Evolutionary conservation across 1,284 basidiomycete species (phyloP), one percentile per base, ranked within the genome.

Genomic region (Termitomyces sp.): DNA sequence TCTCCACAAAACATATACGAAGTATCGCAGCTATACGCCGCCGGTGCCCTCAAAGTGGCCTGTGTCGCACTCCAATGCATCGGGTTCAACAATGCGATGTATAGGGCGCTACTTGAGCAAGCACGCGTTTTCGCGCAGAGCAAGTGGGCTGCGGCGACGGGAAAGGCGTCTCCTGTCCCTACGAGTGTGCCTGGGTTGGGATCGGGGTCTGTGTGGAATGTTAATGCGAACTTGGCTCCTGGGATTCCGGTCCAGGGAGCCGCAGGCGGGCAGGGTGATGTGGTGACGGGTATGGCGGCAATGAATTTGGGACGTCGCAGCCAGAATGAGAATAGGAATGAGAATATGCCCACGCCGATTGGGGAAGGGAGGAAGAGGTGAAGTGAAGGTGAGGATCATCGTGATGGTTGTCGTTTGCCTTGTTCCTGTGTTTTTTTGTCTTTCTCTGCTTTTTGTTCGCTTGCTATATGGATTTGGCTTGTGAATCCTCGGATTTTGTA

Each of bases 1-100:
- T 86, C 86, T 0, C 85, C 88, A 15, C 86, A 88, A 64, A 88
- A 86, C 62, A 68, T 83, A 36, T 89, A 88, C 67, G 88, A 90
- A 65, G 80, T 79, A 0, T 72, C 74, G 0, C 87, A 90, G 62
- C 76, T 90, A 24, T 90, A 89, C 62, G 73, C 78, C 1, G 83
- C 74, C 1, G 88, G 88, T 1, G 87, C 86, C 24, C 76, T 90
- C 43, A 82, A 79, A 57, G 77, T 87, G 28, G 84, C 83, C 10
- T 89, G 86, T 62, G 72, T 90, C 55, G 88, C 80, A 7, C 69
- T 90, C 46, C 84, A 87, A 58, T 90, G 88, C 64, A 76, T 88
- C 45, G 84, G 88, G 6, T 90, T 90, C 75, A 87, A 83, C 62
- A 73, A 76, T 56, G 62, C 67, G 19, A 68, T 88, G 61, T 89